Base-by-base conservation (phyloP, 2,329 filamentous ascomycete genomes). In the Thelonectria discophora region DNA sequence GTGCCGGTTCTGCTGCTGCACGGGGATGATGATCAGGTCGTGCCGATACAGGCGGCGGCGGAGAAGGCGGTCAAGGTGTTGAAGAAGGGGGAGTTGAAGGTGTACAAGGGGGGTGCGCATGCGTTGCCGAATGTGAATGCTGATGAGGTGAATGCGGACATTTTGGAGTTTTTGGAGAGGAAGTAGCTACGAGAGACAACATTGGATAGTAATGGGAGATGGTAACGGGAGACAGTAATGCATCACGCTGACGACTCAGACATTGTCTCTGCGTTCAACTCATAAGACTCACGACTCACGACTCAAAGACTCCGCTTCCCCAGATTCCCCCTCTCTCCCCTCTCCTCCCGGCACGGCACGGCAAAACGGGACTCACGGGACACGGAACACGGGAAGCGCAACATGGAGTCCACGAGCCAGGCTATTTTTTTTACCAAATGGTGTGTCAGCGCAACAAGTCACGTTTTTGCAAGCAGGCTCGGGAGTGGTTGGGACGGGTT, bases 11-110 rank as follows among this genome's bases (percentile, higher is more conserved):
- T 80, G 46, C 59, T 79, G 40, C 65, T 80, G 3, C 78, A 80
- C 68, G 78, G 78, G 0, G 72, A 76, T 40, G 78, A 78, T 66
- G 78, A 80, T 60, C 77, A 79, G 62, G 65, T 80, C 32, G 77
- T 79, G 32, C 78, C 78, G 15, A 72, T 79, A 55, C 57, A 69
- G 32, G 70, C 66, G 12, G 56, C 73, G 45, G 76, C 72, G 2
- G 15, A 63, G 4, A 73, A 73, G 60, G 68, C 73, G 5, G 65
- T 74, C 9, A 76, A 77, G 66, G 65, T 80, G 40, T 56, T 78
- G 58, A 73, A 74, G 32, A 69, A 77, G 42, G 76, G 74, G 1
- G 76, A 62, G 42, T 63, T 80, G 20, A 80, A 79, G 70, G 71
- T 77, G n/a, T 80, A 79, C 55, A 64, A 65, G 0, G 78, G 77